Evolutionary conservation across 2,329 filamentous ascomycete species (phyloP).

Genomic region (Rhinocladiella similis): DNA sequence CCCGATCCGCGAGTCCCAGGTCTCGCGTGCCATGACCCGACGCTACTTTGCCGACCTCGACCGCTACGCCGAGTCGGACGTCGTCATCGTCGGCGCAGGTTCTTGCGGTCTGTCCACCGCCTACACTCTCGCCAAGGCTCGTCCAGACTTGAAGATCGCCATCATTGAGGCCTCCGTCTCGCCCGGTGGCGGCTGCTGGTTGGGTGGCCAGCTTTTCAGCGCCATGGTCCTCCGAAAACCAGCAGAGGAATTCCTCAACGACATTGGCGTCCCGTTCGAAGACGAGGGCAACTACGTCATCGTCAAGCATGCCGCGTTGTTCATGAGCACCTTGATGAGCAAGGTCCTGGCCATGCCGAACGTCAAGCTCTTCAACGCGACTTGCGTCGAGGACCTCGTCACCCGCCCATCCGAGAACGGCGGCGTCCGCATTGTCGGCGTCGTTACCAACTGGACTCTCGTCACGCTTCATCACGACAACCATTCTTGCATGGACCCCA

Average conservation of each 20-base stretch:
- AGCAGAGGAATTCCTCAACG: constrained; percentile 77
- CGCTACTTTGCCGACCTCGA: constrained; percentile 92
- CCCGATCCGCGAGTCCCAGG: constrained; percentile 86
- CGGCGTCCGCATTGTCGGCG: constrained; percentile 73
- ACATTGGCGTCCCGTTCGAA: constrained; percentile 81
- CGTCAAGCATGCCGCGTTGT: constrained; percentile 90
- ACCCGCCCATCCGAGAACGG: constrained; percentile 64
- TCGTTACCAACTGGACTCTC: constrained; percentile 95
- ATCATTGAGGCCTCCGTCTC: constrained; percentile 86
- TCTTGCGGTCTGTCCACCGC: constrained; percentile 84
- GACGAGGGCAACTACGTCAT: constrained; percentile 88
- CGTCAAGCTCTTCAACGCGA: constrained; percentile 95
- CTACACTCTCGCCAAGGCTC: constrained; percentile 78
- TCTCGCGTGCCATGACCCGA: constrained; percentile 88
- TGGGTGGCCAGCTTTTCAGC: constrained; percentile 90
- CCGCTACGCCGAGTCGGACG: constrained; percentile 85
- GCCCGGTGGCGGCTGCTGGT: constrained; percentile 83
- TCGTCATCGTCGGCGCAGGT: constrained; percentile 89
- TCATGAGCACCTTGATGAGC: constrained; percentile 83
- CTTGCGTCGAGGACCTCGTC: constrained; percentile 87
- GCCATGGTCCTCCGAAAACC: constrained; percentile 96
- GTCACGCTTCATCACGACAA: constrained; percentile 85
- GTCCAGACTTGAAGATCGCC: constrained; percentile 87
- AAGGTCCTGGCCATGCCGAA: constrained; percentile 84
- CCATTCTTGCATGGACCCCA: constrained; percentile 95